Base-by-base conservation (phyloP, 2,329 filamentous ascomycete species). In the Aspergillus transmontanensis region DNA sequence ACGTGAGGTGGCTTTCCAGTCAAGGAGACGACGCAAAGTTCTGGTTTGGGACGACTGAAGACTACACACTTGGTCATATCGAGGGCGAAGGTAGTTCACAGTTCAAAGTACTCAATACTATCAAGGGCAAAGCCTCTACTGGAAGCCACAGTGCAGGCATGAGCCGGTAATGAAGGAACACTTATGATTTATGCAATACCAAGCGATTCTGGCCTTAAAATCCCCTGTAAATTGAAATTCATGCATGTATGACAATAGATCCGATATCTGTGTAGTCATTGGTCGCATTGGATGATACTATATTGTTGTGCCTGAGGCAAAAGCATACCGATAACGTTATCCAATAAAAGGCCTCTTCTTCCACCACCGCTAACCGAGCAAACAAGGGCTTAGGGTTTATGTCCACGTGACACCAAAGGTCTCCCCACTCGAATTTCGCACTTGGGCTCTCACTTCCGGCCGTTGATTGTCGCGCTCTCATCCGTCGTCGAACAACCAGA, bases 391-490 rank as follows among this genome's bases (percentile, higher is more conserved):
- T 77, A 76, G 74, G 74, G 75, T 68, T 72, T 34, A 7, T 0
- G 0, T 9, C 12, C 58, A 64, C 64, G 61, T 64, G 53, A 64
- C 21, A 66, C 66, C 72, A 69, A 74, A 73, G 76, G 73, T 75
- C 73, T 66, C 73, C 75, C 75, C 75, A 78, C 76, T 76, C 66
- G 70, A 75, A 74, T 75, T 75, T 76, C 72, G 70, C 73, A 76
- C 67, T 71, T 72, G 66, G 68, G 62, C 61, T 66, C 68, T 66
- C 66, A 68, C 64, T 69, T 72, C 67, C 59, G 54, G 64, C 64
- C 62, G 64, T 62, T 63, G 62, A 55, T 67, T 66, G 68, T 69
- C 62, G 60, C 61, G 68, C 70, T 73, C 68, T 69, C 67, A 68
- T 67, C 67, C 67, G 71, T 75, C 69, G 70, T 75, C 69, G 70